Evolutionary conservation across 2,329 filamentous ascomycete species (phyloP).

Genomic region (Aureobasidium vineae): DNA sequence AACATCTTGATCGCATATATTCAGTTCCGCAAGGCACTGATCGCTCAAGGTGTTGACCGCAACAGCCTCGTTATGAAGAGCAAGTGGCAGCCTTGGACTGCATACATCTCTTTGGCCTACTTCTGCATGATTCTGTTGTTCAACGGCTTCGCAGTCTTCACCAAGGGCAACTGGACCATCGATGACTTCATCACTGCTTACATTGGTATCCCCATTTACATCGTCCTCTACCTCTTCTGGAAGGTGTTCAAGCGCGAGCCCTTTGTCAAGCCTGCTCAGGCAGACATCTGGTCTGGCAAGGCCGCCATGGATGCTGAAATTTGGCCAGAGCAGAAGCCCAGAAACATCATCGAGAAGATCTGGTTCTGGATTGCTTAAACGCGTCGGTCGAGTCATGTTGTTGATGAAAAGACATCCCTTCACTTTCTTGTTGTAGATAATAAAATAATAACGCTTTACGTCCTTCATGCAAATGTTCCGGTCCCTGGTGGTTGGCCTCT

Average conservation of each 20-base stretch:
- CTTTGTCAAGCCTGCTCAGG: constrained; percentile 43
- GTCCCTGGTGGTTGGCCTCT: background rate
- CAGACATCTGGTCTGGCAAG: constrained; percentile 50
- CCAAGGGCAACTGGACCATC: constrained; percentile 43
- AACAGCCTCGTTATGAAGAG: constrained; percentile 51
- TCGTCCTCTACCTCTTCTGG: constrained; percentile 57
- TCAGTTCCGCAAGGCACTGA: constrained; percentile 35
- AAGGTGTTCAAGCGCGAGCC: constrained; percentile 65
- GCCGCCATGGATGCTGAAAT: constrained; percentile 48
- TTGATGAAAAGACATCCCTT: constrained; percentile 19
- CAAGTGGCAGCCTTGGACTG: constrained; percentile 53
- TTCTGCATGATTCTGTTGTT: constrained; percentile 63
- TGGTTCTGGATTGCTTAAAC: constrained; percentile 50
- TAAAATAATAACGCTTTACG: constrained; percentile 5
- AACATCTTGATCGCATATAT: constrained; percentile 35
- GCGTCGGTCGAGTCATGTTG: constrained; percentile 32
- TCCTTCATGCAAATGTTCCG: background rate
- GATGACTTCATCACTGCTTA: constrained; percentile 51
- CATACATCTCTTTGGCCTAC: constrained; percentile 60
- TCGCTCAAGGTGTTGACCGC: constrained; percentile 34
- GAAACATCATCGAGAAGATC: constrained; percentile 48
- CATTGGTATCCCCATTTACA: constrained; percentile 37
- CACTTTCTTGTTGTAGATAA: constrained; percentile 11
- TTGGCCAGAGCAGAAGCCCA: constrained; percentile 46
- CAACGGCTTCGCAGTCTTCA: constrained; percentile 63